Evolutionary conservation across 495 filamentous ascomycete genomes (phyloP), one percentile per base, ranked within the genome.

Genomic region (Xylaria cubensis): DNA sequence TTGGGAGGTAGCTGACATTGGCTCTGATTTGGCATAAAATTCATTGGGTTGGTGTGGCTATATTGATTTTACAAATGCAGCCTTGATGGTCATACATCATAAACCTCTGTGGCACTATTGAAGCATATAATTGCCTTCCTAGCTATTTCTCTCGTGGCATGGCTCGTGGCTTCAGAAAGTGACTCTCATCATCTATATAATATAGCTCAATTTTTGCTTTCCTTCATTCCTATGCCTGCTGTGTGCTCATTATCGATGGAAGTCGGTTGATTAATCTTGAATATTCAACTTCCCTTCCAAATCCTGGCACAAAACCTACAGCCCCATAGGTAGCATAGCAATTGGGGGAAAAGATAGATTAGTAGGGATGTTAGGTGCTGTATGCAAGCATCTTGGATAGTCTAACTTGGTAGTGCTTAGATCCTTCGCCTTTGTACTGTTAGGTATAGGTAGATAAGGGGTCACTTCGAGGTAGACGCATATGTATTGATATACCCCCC

Each of bases 1-100:
- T 72, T 72, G 50, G 70, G 70, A 67, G n/a, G 29, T 10, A 51
- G 53, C 53, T 44, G 41, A 56, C 67, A 24, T 19, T 29, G 53
- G 39, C 24, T 65, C 13, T 46, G 55, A 55, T 34, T 59, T 44
- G 41, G 19, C 21, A 44, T 50, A 59, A 19, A 19, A 32, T 21
- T 39, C 24, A 24, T 39, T 53, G 24, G 62, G 62, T n/a, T 34
- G 69, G 48, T 24, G 53, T 34, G 42, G 55, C 44, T 3, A 39
- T 71, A 56, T 71, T 34, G 59, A 56, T 65, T 71, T 48, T 56
- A 24, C 17, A 61, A 19, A 10, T 34, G 15, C 32, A 9, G 12
- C 29, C n/a, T 21, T 67, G 34, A 24, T 44, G 36, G n/a, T 10
- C 36, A 51, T 46, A 50, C 13, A 29, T 32, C 26, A 64, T 32